Base-by-base conservation (phyloP, 352 stramenopile species). In the Phytopythium boreale region DNA sequence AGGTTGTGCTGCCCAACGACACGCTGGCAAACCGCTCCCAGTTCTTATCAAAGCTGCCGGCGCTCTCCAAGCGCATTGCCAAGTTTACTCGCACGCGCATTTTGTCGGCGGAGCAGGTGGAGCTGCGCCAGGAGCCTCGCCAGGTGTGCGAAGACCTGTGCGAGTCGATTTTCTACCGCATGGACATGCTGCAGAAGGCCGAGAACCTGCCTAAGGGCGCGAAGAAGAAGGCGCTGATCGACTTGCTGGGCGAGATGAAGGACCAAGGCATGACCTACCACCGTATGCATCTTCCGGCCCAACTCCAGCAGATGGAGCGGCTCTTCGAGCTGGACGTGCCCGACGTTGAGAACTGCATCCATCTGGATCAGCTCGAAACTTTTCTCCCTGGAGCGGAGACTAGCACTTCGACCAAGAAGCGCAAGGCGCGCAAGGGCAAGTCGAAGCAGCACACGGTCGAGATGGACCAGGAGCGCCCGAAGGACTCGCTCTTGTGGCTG, bases 141-240 rank as follows among this genome's bases (percentile, higher is more conserved):
- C 79, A 88, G 50, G 57, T 93, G 27, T 94, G 89, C 67, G 87
- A 92, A 70, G 86, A 98, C 50, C 78, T 99, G 9, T 97, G 87
- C 66, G 85, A 96, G 62, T 86, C 91, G 29, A 97, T 99, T 59
- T 98, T 99, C 69, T 94, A 95, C 44, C 88, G 97, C n/a, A 98
- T 99, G 70, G 74, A 77, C 34, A 90, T 87, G 43, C 71, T 88
- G 0, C 87, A 93, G 61, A 82, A 96, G 56, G 68, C 71, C 19
- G 76, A 75, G 27, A 97, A 95, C 36, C 70, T 92, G 20, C 94
- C 94, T 0, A 98, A 98, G 76, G 92, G 90, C 52, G 94, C 98
- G 27, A 99, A 99, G 76, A 97, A 99, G 80, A 92, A 98, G 62
- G 97, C 97, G 19, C 72, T 99, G 7, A 87, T 98, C 27, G 97